Base-by-base conservation (phyloP, 805 yeast genomes). In the Candida taoyuanica region DNA sequence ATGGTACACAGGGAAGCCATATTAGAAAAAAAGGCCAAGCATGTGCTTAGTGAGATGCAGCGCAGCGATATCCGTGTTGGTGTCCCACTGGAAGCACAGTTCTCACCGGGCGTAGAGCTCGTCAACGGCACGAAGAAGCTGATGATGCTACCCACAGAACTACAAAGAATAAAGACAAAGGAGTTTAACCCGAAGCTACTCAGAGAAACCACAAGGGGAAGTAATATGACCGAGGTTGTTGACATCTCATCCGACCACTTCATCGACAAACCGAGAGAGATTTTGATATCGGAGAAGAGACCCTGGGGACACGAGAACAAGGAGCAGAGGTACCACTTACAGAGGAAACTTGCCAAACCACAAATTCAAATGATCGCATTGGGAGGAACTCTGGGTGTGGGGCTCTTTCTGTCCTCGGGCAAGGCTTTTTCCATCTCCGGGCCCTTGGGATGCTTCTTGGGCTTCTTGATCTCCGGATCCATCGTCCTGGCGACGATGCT, bases 361-460 rank as follows among this genome's bases (percentile, higher is more conserved):
- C 91, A 84, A 57, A 60, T 84, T 15, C 88, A 83, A 53, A 81
- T 83, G 78, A 78, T 84, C 33, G 84, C 89, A 0, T 64, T 85
- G 21, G 87, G 88, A 3, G 91, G 88, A 2, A 81, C 89, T 0
- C 58, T 84, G 5, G 93, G 93, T 1, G 91, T 84, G 13, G 93
- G 94, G 0, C 59, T 84, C 15, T 70, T 81, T 40, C 61, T 84
- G 17, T 76, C 80, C 30, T 74, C 83, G 6, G 89, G 93, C 4
- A 80, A 82, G 50, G 84, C 87, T 1, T 70, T 84, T 36, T 68
- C 78, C 15, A 77, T 78, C 14, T 82, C 85, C 3, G 94, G 94
- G 2, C 91, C 91, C 1, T 63, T 84, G 36, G 94, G 94, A 0
- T 75, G 86, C 7, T 59, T 84, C 5, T 48, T 84, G 12, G 89